These are phyloP conservation scores for Triticum dicoccoides DNA, from an alignment of 176 grass and related monocot genomes.

Conservation along the genomic window DNA sequence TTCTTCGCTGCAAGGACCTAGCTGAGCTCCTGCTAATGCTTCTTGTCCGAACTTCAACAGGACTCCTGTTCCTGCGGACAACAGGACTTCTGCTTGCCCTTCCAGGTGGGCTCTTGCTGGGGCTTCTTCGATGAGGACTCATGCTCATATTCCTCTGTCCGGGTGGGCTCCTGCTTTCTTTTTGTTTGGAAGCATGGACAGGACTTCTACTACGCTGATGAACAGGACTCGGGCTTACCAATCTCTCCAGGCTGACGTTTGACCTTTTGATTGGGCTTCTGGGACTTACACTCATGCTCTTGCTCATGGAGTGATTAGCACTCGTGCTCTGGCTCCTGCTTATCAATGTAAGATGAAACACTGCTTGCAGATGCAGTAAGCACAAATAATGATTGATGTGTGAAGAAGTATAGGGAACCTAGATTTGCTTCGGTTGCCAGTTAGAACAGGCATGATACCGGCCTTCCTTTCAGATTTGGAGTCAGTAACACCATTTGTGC, in stretches of 20 bases:
- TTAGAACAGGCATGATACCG: constrained; percentile 34
- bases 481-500: constrained; percentile 46
- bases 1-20: constrained; percentile 57
- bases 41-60: constrained; percentile 51
- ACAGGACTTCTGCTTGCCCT: constrained; percentile 49
- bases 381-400: constrained; percentile 56
- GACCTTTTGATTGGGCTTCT: constrained; percentile 53
- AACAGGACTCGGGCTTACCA: constrained; percentile 49
- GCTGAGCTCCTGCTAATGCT: constrained; percentile 64
- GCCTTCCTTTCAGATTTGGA: constrained; percentile 46
- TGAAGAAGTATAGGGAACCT: constrained; percentile 67
- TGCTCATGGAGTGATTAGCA: constrained; percentile 74
- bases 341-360: constrained; percentile 67
- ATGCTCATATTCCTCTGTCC: constrained; percentile 46
- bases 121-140: constrained; percentile 55
- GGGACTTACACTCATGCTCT: constrained; percentile 98
- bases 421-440: constrained; percentile 75
- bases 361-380: constrained; percentile 46
- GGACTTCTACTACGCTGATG: constrained; percentile 44
- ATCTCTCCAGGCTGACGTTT: constrained; percentile 37
- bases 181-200: constrained; percentile 25
- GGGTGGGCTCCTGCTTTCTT: constrained; percentile 42
- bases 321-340: constrained; percentile 86
- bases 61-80: constrained; percentile 57
- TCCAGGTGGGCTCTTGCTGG: constrained; percentile 46